Percentiles rank a stretch among this genome's conserved stretches.
Evolutionary conservation across 176 grass and related monocot genomes (phyloP).

Genomic region (Avena atlantica): DNA sequence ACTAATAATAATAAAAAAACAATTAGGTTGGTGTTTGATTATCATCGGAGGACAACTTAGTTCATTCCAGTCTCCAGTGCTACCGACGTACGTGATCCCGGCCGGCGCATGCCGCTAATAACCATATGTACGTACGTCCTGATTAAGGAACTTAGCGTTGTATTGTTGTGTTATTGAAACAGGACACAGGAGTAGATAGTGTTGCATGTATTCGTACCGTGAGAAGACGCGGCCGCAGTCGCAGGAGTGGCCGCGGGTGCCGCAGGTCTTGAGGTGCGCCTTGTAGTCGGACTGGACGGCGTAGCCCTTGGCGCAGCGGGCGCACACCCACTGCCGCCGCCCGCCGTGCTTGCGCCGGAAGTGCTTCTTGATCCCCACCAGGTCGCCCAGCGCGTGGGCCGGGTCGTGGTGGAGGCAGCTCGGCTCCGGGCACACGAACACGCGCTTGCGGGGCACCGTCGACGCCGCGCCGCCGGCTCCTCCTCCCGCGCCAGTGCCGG

Average conservation of each 20-base stretch:
- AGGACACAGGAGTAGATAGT: no score
- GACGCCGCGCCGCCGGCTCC: not conserved
- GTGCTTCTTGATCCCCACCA: constrained; percentile 95
- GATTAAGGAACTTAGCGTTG: not conserved
- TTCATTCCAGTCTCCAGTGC: no score
- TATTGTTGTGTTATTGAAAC: no score
- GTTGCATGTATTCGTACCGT: constrained; percentile 27
- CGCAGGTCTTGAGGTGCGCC: constrained; percentile 97
- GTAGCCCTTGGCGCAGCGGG: constrained; percentile 80
- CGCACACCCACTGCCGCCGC: constrained; percentile 79
- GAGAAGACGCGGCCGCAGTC: constrained; percentile 95
- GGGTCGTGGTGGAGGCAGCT: constrained; percentile 95
- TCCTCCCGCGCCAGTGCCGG: not conserved
- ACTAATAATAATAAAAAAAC: not conserved
- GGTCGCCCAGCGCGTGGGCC: constrained; percentile 82
- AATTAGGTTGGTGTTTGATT: not conserved
- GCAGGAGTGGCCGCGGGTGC: constrained; percentile 91
- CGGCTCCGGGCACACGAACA: constrained; percentile 88
- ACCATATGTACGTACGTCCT: no score
- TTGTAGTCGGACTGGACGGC: constrained; percentile 97
- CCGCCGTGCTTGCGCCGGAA: constrained; percentile 89
- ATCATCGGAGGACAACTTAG: not conserved
- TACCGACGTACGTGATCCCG: not conserved
- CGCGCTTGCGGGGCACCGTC: constrained; percentile 51
- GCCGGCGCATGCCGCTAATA: no score